Base-by-base conservation (phyloP, 2,329 filamentous ascomycete genomes). In the Fusarium sambucinum region DNA sequence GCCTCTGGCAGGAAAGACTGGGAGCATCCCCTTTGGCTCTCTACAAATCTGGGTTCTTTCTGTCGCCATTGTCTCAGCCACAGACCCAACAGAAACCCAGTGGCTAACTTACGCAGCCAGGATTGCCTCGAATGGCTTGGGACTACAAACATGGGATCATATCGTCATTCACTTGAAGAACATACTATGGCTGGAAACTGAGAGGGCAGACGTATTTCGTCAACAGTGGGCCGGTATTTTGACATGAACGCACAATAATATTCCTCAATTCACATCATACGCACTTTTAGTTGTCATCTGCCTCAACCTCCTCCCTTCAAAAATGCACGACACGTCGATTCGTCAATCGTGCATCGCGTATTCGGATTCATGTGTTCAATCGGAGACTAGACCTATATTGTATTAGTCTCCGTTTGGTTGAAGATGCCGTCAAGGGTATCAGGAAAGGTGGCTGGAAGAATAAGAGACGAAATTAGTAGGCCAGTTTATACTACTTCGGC, bases 41-140 rank as follows among this genome's bases (percentile, higher is more conserved):
- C 54, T 84, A 4, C 71, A 75, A 33, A 55, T 83, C 4, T 86
- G 84, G 84, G 47, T 82, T n/a, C 44, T 80, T 4, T 74, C 79
- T 0, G 69, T 84, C 32, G 82, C 81, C 2, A 74, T 84, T 70
- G 76, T 77, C 4, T 77, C 80, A 3, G 74, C 79, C 1, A 60
- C 59, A 5, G 73, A 74, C 2, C 74, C 76, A 17, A 19, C 55
- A 3, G 60, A 78, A 9, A 55, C 75, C 17, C 54, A 66, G 10
- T 79, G 76, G 76, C 78, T 82, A 8, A 46, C 32, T 3, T 65
- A 72, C 3, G 63, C 67, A 47, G 76, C 78, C 6, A 46, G 42
- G 10, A 41, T 50, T 7, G 52, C 58, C 16, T 50, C 63, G 3
- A 44, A 41, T 16, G 40, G 55, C 14, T 56, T 67, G 30, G 46